These are phyloP conservation scores for Leptosphaerulina australis DNA, from an alignment of 2,329 filamentous ascomycete genomes.

Conservation along the genomic window DNA sequence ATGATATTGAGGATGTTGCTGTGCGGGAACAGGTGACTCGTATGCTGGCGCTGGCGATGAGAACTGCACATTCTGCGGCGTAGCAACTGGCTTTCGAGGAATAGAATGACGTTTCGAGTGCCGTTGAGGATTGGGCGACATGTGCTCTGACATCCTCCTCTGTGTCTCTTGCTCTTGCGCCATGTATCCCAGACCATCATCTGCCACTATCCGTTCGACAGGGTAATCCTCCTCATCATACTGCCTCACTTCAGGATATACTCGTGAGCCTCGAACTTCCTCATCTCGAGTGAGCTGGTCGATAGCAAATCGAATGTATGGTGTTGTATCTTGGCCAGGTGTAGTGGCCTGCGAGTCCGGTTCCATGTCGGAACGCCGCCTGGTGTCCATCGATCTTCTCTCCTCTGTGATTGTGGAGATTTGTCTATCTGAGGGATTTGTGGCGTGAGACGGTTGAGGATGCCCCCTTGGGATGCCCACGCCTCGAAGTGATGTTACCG, in stretches of 20 bases:
- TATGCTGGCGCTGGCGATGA: conserved; percentile 14
- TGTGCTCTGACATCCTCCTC: conserved; percentile 35
- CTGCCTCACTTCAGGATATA: conserved; percentile 49
- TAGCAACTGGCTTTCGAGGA: conserved; percentile 15
- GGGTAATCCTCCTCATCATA: conserved; percentile 53
- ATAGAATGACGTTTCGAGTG: conserved; percentile 19
- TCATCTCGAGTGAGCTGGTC: conserved; percentile 81
- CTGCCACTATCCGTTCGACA: conserved; percentile 56
- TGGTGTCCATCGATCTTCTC: conserved; percentile 32
- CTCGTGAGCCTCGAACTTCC: conserved; percentile 62
- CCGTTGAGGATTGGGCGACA: conserved; percentile 27
- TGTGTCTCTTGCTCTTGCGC: conserved; percentile 41
- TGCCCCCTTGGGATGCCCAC: conserved; percentile 43
- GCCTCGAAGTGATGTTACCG: conserved; percentile 43
- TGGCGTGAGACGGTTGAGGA: conserved; percentile 18
- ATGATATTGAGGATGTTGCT: conserved; percentile 8
- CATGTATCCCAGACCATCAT: conserved; percentile 48
- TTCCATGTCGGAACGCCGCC: conserved; percentile 38
- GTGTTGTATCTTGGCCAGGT: conserved; percentile 81
- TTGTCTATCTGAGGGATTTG: conserved; percentile 28
- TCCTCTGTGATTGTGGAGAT: conserved; percentile 45
- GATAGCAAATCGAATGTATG: conserved; percentile 88
- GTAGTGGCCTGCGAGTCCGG: conserved; percentile 45
- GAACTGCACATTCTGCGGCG: conserved; percentile 12
- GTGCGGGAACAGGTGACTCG: conserved; percentile 12